Evolutionary conservation across 352 stramenopile species (phyloP).

Genomic region (Phytophthora fragariae): DNA sequence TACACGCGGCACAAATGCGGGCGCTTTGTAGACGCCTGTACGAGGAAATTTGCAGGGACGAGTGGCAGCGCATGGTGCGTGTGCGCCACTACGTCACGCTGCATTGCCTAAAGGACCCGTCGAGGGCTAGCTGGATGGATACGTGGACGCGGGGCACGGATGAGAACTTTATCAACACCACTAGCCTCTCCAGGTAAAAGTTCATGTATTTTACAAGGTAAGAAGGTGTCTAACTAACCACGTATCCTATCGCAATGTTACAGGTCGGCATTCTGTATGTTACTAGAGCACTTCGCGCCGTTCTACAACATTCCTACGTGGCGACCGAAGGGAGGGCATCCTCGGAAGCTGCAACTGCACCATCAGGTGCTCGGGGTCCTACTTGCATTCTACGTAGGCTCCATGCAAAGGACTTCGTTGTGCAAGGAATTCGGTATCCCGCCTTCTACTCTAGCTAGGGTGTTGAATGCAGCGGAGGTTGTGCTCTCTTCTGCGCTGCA

Average conservation of each 20-base stretch:
- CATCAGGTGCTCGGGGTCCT: not conserved
- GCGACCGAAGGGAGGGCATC: not conserved
- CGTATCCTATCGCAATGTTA: not conserved
- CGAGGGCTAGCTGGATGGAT: not conserved
- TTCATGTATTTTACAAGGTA: not conserved
- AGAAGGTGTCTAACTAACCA: not conserved
- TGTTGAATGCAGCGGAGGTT: not conserved
- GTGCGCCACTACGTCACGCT: slow-evolving; percentile 1
- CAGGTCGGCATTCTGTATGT: not conserved
- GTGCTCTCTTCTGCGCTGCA: not conserved
- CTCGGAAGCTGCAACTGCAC: not conserved
- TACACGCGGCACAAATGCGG: too few species aligned
- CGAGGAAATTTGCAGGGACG: too few species aligned
- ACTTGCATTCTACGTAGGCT: not conserved
- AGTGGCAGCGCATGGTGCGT: too few species aligned
- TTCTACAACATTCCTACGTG: not conserved
- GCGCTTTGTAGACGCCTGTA: too few species aligned
- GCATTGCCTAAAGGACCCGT: not conserved
- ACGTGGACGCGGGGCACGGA: not conserved
- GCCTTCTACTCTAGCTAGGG: not conserved
- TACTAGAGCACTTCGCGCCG: not conserved
- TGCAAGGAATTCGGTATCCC: not conserved
- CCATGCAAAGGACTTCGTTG: not conserved
- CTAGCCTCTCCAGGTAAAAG: not conserved
- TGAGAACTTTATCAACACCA: slow-evolving; percentile 2